Percentiles rank a stretch among this genome's conserved stretches.
phyloP scores from a whole-genome alignment of 768 basidiomycete genomes.

The Tephrocybe sp. region DNA sequence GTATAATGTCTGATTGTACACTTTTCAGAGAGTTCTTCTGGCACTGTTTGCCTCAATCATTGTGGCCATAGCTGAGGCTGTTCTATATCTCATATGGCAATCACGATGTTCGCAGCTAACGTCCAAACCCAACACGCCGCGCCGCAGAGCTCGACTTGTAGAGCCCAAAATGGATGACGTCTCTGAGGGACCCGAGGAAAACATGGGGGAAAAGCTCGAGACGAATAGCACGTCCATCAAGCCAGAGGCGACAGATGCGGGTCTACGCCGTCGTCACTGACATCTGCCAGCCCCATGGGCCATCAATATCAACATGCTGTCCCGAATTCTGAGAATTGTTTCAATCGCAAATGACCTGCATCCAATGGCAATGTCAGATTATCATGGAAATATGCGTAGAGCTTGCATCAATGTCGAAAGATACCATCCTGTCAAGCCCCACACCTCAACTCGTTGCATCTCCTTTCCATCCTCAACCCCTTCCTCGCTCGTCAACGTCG shows the following conservation, averaged over 20 bases:
- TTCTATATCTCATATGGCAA: conserved; percentile 74
- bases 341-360: background rate
- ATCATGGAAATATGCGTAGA: conserved; percentile 44
- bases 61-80: conserved; percentile 69
- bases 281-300: background rate
- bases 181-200: conserved; percentile 5
- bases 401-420: conserved; percentile 58
- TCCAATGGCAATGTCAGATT: conserved; percentile 5
- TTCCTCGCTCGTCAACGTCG: conserved; percentile 26
- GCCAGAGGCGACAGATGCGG: conserved; percentile 11
- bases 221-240: conserved; percentile 12
- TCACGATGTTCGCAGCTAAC: conserved; percentile 35
- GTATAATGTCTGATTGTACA: conserved; percentile 1
- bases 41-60: conserved; percentile 57
- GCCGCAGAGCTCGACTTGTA: conserved; percentile 12
- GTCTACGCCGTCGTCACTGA: conserved; percentile 29
- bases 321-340: background rate
- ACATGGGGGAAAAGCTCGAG: background rate
- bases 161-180: conserved; percentile 37
- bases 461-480: conserved; percentile 34
- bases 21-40: conserved; percentile 53
- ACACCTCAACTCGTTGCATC: conserved; percentile 57
- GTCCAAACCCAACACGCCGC: conserved; percentile 18
- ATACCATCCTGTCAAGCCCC: conserved; percentile 88
- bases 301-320: background rate